Evolutionary conservation across 129 eudicot genomes (phyloP), one percentile per base, ranked within the genome.

Genomic region (Chrysanthemum lavandulifolium): DNA sequence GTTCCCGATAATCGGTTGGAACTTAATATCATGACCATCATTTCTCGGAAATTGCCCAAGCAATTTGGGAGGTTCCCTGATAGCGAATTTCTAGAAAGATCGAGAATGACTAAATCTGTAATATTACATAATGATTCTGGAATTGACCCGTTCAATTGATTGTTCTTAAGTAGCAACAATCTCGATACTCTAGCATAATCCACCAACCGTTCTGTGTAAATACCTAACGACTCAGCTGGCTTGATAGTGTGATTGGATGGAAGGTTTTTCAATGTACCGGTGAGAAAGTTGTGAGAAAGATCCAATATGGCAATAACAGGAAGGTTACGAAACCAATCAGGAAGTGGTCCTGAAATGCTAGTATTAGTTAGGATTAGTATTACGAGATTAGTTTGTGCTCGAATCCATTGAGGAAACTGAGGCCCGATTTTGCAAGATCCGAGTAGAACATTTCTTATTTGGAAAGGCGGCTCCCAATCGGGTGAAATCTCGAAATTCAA

Each of bases 401-500:
- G 80, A 43, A 80, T 72, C 85, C 85, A 84, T 19, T 8, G 53
- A 16, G 82, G 88, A 43, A 84, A 84, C 13, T 57, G 67, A 1
- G 84, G 60, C 10, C 57, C 78, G 9, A 84, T 25, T 48, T 67
- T 62, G 59, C 77, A 76, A n/a, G 77, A 68, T 18, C 69, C 57
- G 4, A 75, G 72, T 1, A 65, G 13, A 59, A 84, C 51, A 12
- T 61, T 11, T 36, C 61, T 53, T 45, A 84, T 73, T 51, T 79
- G 80, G 54, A 78, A 79, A 29, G 79, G 84, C 3, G 84, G 84
- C 25, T 78, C 48, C 87, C 86, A 82, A 18, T 65, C 5, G 25
- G 59, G 57, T 29, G 82, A 73, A 50, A 86, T 73, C 18, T 76
- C 55, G 45, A 40, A 40, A 40, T 40, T 40, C 9, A 80, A 53